Evolutionary conservation across 164 flowering plant species (phyloP).

Genomic region (Kalanchoe fedtschenkoi): DNA sequence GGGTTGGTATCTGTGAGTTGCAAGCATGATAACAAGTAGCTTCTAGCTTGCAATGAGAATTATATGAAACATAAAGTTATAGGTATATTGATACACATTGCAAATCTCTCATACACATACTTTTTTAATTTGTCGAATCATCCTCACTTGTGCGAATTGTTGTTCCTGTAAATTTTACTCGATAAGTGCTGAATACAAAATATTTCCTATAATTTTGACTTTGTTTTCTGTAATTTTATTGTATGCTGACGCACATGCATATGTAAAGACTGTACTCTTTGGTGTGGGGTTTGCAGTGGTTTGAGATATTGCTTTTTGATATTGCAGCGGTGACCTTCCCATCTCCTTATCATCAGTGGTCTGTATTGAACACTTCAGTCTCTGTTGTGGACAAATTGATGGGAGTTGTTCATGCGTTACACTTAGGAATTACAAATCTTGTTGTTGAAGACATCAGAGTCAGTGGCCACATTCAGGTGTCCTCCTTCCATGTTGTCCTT

Average conservation of each 20-base stretch:
- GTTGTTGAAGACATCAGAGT: slow-evolving; percentile 78
- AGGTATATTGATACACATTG: too few species aligned
- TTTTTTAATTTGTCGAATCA: too few species aligned
- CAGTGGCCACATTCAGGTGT: slow-evolving; percentile 61
- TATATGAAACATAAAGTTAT: too few species aligned
- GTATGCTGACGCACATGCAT: not conserved
- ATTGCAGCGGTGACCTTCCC: slow-evolving; percentile 56
- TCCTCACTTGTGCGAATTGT: too few species aligned
- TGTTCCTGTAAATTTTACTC: not conserved
- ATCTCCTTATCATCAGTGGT: slow-evolving; percentile 73
- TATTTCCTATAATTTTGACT: too few species aligned
- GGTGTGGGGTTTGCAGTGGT: not conserved
- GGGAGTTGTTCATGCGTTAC: slow-evolving; percentile 49
- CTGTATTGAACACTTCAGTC: slow-evolving; percentile 54
- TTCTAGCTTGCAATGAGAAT: too few species aligned
- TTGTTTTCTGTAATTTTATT: not conserved
- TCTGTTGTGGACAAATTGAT: slow-evolving; percentile 45
- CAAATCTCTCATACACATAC: too few species aligned
- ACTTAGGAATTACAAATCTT: slow-evolving; percentile 55
- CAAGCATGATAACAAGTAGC: too few species aligned
- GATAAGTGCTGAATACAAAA: not conserved
- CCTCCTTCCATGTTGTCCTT: slow-evolving; percentile 68
- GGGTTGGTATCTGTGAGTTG: too few species aligned
- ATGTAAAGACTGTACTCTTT: not conserved
- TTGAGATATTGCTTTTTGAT: slow-evolving; percentile 7